Conservation (phyloP, 441 rosid genomes). For the Erodium chrysanthum region DNA sequence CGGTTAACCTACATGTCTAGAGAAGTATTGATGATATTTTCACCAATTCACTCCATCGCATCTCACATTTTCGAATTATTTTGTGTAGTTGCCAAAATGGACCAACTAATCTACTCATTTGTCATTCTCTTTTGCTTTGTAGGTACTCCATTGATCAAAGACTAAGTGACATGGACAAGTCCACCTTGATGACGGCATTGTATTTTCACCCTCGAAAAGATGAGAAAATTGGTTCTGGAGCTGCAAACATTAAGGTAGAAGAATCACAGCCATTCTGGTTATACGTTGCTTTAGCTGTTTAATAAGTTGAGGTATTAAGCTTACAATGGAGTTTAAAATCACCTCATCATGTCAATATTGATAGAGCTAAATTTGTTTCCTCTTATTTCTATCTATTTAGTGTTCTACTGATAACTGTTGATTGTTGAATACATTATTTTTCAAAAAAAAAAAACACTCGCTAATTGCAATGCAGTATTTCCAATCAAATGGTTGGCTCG, state of each 20-base stretch:
- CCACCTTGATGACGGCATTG: conserved; percentile 43
- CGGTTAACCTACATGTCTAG: too few relatives aligned
- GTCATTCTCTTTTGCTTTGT: conserved; percentile 14
- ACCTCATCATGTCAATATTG: background rate
- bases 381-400: background rate
- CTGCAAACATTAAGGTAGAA: conserved; percentile 51
- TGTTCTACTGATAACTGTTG: background rate
- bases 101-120: background rate
- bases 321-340: background rate
- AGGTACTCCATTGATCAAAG: conserved; percentile 54
- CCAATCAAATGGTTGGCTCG: background rate
- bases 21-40: background rate
- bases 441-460: background rate
- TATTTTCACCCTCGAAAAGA: conserved; percentile 67
- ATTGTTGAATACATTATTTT: background rate
- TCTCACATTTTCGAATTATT: background rate
- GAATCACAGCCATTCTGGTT: background rate
- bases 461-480: background rate
- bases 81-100: background rate
- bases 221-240: conserved; percentile 74
- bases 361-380: background rate
- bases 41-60: background rate
- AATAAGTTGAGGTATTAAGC: background rate
- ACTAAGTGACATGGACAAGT: conserved; percentile 46
- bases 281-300: background rate